Conservation (phyloP, 441 rosid species). For the Gossypium gossypioides region DNA sequence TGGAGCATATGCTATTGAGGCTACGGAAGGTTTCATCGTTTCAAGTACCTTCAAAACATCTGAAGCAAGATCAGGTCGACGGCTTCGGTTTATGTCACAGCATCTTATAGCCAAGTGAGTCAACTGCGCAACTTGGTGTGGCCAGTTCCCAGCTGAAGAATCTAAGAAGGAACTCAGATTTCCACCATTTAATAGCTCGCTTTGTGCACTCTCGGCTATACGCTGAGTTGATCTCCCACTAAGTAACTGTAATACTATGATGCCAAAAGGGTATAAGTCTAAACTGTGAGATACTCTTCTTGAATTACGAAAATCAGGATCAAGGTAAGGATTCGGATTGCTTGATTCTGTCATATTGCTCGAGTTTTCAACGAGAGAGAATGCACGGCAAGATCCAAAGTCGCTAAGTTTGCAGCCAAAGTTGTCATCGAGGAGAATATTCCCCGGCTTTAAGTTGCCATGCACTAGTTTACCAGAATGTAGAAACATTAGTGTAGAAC, state of each 20-base stretch:
- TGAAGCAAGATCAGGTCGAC: conserved; percentile 32
- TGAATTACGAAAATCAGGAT: conserved; percentile 57
- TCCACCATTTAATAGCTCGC: conserved; percentile 45
- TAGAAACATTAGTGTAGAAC: conserved; percentile 36
- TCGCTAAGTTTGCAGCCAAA: conserved; percentile 33
- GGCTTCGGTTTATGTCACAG: conserved; percentile 21
- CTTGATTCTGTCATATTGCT: conserved; percentile 30
- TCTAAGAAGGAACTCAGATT: conserved; percentile 51
- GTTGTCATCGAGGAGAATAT: conserved; percentile 36
- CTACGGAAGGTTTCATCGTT: conserved; percentile 21
- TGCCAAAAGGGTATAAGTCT: conserved; percentile 82
- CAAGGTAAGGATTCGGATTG: conserved; percentile 43
- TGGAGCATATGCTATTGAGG: conserved; percentile 12
- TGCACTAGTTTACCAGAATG: conserved; percentile 33
- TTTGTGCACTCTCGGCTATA: conserved; percentile 57
- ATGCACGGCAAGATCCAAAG: conserved; percentile 22
- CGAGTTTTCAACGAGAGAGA: conserved; percentile 6
- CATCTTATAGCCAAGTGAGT: conserved; percentile 34
- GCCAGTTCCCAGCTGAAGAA: conserved; percentile 94
- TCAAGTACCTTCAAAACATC: conserved; percentile 32
- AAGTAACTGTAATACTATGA: conserved; percentile 60
- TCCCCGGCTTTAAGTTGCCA: conserved; percentile 34
- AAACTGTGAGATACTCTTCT: conserved; percentile 73
- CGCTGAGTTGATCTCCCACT: conserved; percentile 67
- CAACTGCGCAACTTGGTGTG: conserved; percentile 76